These are phyloP conservation scores for Allomyces arbusculus DNA, from an alignment of 192 early-diverging fungal genomes.

Conservation along the genomic window DNA sequence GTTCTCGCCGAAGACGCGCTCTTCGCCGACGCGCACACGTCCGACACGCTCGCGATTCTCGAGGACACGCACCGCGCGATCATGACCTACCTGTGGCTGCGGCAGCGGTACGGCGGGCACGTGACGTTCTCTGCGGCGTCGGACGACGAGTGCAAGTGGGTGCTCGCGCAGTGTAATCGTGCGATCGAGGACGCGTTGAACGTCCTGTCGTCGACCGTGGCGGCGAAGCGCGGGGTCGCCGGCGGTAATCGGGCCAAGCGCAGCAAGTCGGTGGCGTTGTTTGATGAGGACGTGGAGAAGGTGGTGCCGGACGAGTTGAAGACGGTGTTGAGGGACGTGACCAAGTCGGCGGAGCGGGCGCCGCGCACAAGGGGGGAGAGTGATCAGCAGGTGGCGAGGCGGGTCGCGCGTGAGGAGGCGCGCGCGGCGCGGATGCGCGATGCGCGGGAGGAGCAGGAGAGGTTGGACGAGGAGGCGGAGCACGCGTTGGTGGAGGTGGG, in stretches of 20 bases:
- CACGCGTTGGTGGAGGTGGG: constrained; percentile 5
- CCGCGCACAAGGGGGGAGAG: no score
- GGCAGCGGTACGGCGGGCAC: constrained; percentile 12
- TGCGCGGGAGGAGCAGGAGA: no score
- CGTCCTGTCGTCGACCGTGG: constrained; percentile 12
- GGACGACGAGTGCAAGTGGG: not conserved
- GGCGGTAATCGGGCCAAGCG: not conserved
- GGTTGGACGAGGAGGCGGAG: no score
- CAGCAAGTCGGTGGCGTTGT: not conserved
- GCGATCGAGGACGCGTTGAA: constrained; percentile 36
- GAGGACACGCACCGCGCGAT: constrained; percentile 59
- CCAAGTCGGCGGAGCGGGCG: no score
- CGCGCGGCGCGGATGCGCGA: no score
- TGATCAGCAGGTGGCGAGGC: no score
- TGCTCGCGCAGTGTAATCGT: constrained; percentile 1
- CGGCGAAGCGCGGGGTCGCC: not conserved
- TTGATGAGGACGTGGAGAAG: constrained; percentile 12
- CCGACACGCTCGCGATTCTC: constrained; percentile 15
- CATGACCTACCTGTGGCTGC: constrained; percentile 77
- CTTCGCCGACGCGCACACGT: no score
- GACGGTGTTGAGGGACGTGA: no score
- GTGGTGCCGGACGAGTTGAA: constrained; percentile 16
- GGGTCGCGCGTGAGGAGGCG: no score
- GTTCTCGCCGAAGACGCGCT: no score
- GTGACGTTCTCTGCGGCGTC: not conserved